These are phyloP conservation scores for Penicillium sp. DNA, from an alignment of 2,329 filamentous ascomycete genomes.

Conservation along the genomic window DNA sequence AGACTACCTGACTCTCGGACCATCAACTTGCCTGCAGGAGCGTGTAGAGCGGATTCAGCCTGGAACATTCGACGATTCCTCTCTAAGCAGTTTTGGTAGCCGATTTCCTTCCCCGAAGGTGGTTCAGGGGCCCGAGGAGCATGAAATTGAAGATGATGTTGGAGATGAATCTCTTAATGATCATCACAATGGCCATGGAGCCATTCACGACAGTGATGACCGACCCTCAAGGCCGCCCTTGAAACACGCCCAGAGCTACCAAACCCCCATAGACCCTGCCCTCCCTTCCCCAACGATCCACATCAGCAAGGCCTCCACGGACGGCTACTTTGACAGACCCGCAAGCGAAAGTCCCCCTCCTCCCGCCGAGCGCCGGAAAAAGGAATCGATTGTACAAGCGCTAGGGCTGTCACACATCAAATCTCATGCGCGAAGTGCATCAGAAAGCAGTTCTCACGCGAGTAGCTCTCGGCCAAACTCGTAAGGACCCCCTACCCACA, in stretches of 20 bases:
- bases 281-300: slow-evolving; percentile 32
- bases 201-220: slow-evolving; percentile 1
- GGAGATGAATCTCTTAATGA: not conserved
- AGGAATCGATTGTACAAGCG: slow-evolving; percentile 13
- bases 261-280: slow-evolving; percentile 8
- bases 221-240: slow-evolving; percentile 23
- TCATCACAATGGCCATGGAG: slow-evolving; percentile 1
- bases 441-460: slow-evolving; percentile 20
- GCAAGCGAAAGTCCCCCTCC: slow-evolving; percentile 22
- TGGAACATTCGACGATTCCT: slow-evolving; percentile 32
- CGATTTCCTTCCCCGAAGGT: slow-evolving; percentile 26
- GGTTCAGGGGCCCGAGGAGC: slow-evolving; percentile 10
- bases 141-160: slow-evolving; percentile 1
- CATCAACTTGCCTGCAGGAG: slow-evolving; percentile 57
- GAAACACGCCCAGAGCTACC: slow-evolving; percentile 28
- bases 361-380: slow-evolving; percentile 7
- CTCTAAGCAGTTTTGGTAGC: slow-evolving; percentile 35
- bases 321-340: slow-evolving; percentile 23
- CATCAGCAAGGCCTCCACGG: slow-evolving; percentile 29
- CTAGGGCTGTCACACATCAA: slow-evolving; percentile 12
- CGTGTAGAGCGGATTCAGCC: slow-evolving; percentile 45
- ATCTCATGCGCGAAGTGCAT: slow-evolving; percentile 15
- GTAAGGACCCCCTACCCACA: slow-evolving; percentile 9
- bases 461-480: slow-evolving; percentile 22
- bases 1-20: slow-evolving; percentile 60